Base-by-base conservation (phyloP, 2,329 filamentous ascomycete genomes). In the Kalmusia sp. region DNA sequence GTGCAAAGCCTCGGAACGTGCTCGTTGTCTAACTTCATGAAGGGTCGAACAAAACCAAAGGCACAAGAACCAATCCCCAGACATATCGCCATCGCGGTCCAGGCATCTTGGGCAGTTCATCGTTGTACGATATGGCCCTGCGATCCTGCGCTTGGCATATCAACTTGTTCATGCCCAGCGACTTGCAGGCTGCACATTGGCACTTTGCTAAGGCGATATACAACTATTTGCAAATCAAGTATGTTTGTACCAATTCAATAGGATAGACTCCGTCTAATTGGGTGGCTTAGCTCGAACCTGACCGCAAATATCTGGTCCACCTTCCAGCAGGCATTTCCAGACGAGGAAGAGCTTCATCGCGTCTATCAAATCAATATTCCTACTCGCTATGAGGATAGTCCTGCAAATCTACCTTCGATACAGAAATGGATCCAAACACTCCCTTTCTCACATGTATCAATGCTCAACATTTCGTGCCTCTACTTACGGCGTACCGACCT, bases 121-220 rank as follows among this genome's bases (percentile, higher is more conserved):
- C 54, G 5, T 49, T 68, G 4, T 50, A 59, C 28, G 51, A 55
- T 6, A 64, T 59, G 52, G 58, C 56, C 8, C 34, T 65, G 27
- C 62, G 64, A 22, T 49, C 46, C 14, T 67, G 62, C 19, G 34
- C 55, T 6, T 65, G 53, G 55, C 55, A 65, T 31, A 39, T 57
- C 7, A 52, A 65, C 14, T 19, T 49, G 1, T 59, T 68, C 47
- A 38, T 49, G 21, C 51, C 59, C 3, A 58, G 55, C 14, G 51
- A 57, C 19, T 34, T 68, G 14, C 52, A 58, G 46, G 63, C 53
- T 51, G 61, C 61, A 4, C 57, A 55, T 5, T 67, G 62, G 65
- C 48, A 58, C 6, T 63, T 57, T 22, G 62, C 59, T 4, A 37
- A 52, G 31, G 53, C 17, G 3, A 56, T 68, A 8, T 65, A 66